Evolutionary conservation across 2,329 filamentous ascomycete species (phyloP).

Genomic region (Pseudogymnoascus sp.): DNA sequence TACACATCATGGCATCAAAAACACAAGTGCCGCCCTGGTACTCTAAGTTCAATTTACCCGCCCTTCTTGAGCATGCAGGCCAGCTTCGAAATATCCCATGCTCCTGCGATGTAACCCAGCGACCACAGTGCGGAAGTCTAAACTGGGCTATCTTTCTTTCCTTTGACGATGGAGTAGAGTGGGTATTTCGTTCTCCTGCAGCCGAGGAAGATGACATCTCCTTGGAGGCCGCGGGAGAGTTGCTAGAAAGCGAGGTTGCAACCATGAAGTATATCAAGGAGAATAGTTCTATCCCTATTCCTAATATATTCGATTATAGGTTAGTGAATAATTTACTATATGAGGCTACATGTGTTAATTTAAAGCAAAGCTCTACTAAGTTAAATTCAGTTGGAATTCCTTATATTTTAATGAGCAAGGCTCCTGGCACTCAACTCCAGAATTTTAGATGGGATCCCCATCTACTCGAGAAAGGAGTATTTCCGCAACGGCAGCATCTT

Average conservation of each 20-base stretch:
- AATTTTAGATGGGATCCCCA: conserved; percentile 12
- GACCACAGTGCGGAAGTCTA: conserved; percentile 10
- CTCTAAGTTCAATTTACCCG: conserved; percentile 10
- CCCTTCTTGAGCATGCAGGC: conserved; percentile 11
- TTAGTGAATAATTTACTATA: conserved; percentile 4
- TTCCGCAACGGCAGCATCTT: conserved; percentile 10
- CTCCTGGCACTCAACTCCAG: conserved; percentile 13
- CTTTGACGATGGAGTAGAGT: conserved; percentile 16
- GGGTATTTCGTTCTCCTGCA: conserved; percentile 15
- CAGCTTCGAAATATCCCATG: conserved; percentile 13
- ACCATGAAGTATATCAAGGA: conserved; percentile 15
- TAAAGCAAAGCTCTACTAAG: not conserved
- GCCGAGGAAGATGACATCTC: not conserved
- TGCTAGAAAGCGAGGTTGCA: conserved; percentile 16
- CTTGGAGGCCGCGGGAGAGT: conserved; percentile 5
- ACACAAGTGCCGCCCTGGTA: conserved; percentile 7
- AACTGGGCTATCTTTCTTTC: conserved; percentile 15
- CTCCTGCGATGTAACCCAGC: conserved; percentile 11
- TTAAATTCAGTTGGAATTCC: conserved; percentile 11
- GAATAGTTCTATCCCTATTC: conserved; percentile 14
- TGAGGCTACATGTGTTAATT: not conserved
- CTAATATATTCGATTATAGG: conserved; percentile 13
- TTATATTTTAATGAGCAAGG: conserved; percentile 14
- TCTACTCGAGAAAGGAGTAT: conserved; percentile 1
- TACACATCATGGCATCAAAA: conserved; percentile 9